These are phyloP conservation scores for Stephanodiscus minutulus DNA, from an alignment of 108 stramenopile species.

Conservation along the genomic window DNA sequence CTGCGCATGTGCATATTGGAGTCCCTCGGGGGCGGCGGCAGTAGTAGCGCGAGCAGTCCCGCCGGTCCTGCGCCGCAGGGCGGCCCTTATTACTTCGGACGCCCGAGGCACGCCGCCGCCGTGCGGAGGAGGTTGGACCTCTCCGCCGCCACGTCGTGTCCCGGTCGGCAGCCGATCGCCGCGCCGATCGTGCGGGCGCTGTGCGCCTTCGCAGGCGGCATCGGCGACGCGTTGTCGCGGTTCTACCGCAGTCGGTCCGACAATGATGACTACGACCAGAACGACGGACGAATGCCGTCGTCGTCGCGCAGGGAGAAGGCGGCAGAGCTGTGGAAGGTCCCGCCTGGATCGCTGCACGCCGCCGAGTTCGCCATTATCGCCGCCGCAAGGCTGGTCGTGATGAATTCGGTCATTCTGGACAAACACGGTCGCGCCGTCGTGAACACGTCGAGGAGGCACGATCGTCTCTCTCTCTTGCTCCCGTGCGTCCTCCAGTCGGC, in stretches of 20 bases:
- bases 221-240: slow-evolving; percentile 23
- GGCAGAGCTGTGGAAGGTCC: slow-evolving; percentile 28
- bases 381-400: slow-evolving; percentile 33
- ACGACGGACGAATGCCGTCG: too few species aligned
- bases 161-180: slow-evolving; percentile 35
- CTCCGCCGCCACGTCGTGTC: slow-evolving; percentile 30
- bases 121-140: slow-evolving; percentile 31
- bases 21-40: slow-evolving; percentile 36
- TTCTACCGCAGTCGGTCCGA: slow-evolving; percentile 20
- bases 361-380: slow-evolving; percentile 31
- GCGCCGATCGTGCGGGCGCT: slow-evolving; percentile 33
- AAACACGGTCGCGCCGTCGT: background rate
- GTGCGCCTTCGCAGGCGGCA: slow-evolving; percentile 39
- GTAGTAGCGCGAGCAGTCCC: too few species aligned
- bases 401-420: slow-evolving; percentile 21
- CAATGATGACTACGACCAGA: slow-evolving; percentile 15
- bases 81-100: slow-evolving; percentile 10
- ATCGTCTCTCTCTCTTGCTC: slow-evolving; percentile 33
- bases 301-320: slow-evolving; percentile 1
- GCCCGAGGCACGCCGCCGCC: slow-evolving; percentile 14
- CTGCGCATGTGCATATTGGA: slow-evolving; percentile 42
- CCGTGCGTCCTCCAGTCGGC: slow-evolving; percentile 49
- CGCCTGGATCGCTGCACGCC: slow-evolving; percentile 31
- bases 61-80: background rate
- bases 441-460: slow-evolving; percentile 13